These are phyloP conservation scores for Penicillium thymicola DNA, from an alignment of 2,329 filamentous ascomycete species.

Conservation along the genomic window DNA sequence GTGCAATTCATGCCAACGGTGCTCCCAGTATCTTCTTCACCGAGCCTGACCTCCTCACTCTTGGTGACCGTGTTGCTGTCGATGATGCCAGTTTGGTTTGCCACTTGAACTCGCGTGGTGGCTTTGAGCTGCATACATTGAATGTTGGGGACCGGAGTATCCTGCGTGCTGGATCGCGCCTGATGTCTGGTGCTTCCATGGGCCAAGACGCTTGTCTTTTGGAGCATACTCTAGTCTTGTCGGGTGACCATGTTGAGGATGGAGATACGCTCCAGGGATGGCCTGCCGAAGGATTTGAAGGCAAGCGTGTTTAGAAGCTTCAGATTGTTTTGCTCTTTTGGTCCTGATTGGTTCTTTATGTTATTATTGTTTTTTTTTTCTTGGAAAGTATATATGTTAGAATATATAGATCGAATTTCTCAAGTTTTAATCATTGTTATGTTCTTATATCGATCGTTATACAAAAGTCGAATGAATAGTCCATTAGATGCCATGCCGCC, in stretches of 20 bases:
- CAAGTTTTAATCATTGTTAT: neutral
- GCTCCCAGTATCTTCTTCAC: slow-evolving; percentile 54
- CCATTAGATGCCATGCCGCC: too few relatives aligned
- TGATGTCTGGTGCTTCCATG: slow-evolving; percentile 55
- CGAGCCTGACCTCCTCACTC: slow-evolving; percentile 54
- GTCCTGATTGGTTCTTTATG: too few relatives aligned
- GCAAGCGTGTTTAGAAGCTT: slow-evolving; percentile 7
- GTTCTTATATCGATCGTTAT: neutral
- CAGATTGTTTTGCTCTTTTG: neutral
- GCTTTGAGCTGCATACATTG: slow-evolving; percentile 54
- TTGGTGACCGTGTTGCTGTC: slow-evolving; percentile 53
- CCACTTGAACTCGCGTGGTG: slow-evolving; percentile 57
- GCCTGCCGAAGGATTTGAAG: slow-evolving; percentile 48
- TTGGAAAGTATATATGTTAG: neutral
- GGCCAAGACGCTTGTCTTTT: slow-evolving; percentile 52
- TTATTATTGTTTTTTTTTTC: neutral
- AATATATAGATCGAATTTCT: neutral
- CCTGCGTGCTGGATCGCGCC: slow-evolving; percentile 50
- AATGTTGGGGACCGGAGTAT: slow-evolving; percentile 53
- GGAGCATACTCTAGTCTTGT: slow-evolving; percentile 58
- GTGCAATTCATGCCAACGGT: slow-evolving; percentile 55
- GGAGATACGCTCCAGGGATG: slow-evolving; percentile 54
- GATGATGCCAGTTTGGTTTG: slow-evolving; percentile 57
- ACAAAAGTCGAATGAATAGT: neutral
- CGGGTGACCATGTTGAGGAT: slow-evolving; percentile 54